Evolutionary conservation across 2,329 filamentous ascomycete species (phyloP).

Genomic region (Fusarium robinianum): DNA sequence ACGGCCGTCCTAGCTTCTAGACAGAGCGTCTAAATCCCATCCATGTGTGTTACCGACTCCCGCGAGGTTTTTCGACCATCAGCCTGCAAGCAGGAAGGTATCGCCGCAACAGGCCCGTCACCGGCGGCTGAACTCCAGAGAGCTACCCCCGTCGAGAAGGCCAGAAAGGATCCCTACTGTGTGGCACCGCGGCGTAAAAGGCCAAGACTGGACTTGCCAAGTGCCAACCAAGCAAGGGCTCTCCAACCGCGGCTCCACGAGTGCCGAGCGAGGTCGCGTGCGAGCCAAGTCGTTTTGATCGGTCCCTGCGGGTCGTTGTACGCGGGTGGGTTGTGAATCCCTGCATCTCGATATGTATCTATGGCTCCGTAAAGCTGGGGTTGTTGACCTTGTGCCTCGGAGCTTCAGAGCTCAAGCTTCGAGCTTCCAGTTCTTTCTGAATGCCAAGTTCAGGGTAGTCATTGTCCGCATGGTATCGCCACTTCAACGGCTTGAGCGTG

Average conservation of each 20-base stretch:
- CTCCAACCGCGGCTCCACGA: conserved; percentile 18
- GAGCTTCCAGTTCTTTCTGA: conserved; percentile 1
- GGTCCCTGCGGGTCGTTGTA: conserved; percentile 31
- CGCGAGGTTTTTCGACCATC: conserved; percentile 23
- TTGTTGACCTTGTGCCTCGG: conserved; percentile 20
- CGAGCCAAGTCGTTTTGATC: conserved; percentile 37
- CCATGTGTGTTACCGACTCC: conserved; percentile 21
- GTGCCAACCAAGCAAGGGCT: conserved; percentile 11
- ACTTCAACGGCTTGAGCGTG: conserved; percentile 1
- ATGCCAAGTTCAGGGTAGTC: conserved; percentile 16
- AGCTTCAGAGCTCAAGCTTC: conserved; percentile 13
- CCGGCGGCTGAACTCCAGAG: neutral
- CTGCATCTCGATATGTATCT: conserved; percentile 33
- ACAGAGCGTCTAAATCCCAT: conserved; percentile 27
- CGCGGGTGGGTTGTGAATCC: conserved; percentile 31
- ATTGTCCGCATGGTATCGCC: conserved; percentile 5
- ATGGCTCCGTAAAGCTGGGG: conserved; percentile 21
- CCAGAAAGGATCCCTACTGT: too few relatives aligned
- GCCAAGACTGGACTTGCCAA: conserved; percentile 6
- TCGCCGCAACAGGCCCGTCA: conserved; percentile 1
- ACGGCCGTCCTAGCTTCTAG: conserved; percentile 18
- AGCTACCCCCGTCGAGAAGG: too few relatives aligned
- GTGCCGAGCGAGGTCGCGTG: conserved; percentile 36
- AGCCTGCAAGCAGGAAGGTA: conserved; percentile 2
- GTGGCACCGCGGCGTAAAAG: conserved; percentile 1